Percentiles rank a stretch among this genome's conserved stretches.
Conservation (phyloP, 768 basidiomycete species). For the Suillus lakei region DNA sequence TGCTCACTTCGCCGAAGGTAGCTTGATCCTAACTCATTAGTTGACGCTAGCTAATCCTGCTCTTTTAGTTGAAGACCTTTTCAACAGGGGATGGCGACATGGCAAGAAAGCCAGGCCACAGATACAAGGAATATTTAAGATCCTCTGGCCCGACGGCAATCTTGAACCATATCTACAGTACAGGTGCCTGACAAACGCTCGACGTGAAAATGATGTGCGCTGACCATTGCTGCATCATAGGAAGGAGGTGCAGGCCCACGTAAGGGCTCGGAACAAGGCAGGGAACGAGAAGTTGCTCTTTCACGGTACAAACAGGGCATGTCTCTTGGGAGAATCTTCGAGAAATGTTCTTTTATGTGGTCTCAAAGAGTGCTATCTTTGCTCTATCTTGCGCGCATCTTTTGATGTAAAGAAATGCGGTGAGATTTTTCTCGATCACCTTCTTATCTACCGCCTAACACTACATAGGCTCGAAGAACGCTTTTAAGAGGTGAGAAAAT, state of each 20-base stretch:
- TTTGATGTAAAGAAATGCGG: conserved; percentile 67
- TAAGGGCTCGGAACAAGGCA: conserved; percentile 31
- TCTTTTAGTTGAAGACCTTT: conserved; percentile 51
- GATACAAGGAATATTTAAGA: conserved; percentile 54
- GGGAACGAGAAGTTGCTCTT: conserved; percentile 66
- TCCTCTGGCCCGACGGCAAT: conserved; percentile 49
- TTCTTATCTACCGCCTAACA: conserved; percentile 15
- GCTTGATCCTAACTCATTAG: not conserved
- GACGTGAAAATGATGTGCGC: conserved; percentile 11
- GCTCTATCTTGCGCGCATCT: conserved; percentile 59
- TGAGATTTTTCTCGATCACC: conserved; percentile 28
- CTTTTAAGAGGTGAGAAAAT: conserved; percentile 49
- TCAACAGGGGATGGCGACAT: conserved; percentile 61
- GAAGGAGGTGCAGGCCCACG: conserved; percentile 28
- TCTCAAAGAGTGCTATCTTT: conserved; percentile 56
- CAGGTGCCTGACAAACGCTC: conserved; percentile 43
- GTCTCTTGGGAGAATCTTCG: conserved; percentile 58
- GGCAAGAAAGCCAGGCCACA: conserved; percentile 53
- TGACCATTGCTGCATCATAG: conserved; percentile 18
- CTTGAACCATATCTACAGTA: conserved; percentile 52
- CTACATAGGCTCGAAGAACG: conserved; percentile 53
- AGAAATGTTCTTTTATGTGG: conserved; percentile 52
- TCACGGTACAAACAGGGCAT: conserved; percentile 68
- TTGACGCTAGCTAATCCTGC: conserved; percentile 7
- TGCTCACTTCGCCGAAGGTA: conserved; percentile 43